Conservation (phyloP, 2,329 filamentous ascomycete genomes). For the Tolypocladium nubicola region DNA sequence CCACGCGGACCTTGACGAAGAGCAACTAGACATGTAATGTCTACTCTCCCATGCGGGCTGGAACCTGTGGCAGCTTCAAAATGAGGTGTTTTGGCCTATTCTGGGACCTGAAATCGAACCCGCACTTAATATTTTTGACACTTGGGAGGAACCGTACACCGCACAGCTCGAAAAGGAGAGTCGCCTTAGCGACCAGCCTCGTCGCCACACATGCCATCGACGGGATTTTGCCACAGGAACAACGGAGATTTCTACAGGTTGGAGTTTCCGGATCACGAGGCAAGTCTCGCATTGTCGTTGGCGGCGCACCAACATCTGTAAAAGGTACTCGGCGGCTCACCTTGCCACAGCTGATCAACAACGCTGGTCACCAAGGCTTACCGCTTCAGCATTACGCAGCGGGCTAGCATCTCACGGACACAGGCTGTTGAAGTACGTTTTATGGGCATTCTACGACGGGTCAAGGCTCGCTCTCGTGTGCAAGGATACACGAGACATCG, state of each 20-base stretch:
- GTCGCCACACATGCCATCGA: not conserved
- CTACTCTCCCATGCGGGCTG: not conserved
- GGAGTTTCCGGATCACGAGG: not conserved
- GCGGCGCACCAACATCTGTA: not conserved
- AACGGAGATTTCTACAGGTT: not conserved
- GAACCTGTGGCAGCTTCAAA: not conserved
- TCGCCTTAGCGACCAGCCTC: not conserved
- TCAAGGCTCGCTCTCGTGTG: not conserved
- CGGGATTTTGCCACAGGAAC: not conserved
- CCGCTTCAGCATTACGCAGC: not conserved
- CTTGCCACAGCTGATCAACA: not conserved
- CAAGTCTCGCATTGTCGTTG: not conserved
- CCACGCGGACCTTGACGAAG: slow-evolving; percentile 11
- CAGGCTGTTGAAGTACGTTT: not conserved
- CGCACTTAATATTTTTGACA: not conserved
- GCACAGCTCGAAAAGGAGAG: not conserved
- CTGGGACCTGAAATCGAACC: not conserved
- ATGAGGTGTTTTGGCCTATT: not conserved
- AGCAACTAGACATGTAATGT: slow-evolving; percentile 14
- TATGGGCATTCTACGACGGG: not conserved
- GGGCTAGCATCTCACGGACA: not conserved
- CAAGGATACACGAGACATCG: not conserved
- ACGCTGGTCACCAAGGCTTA: not conserved
- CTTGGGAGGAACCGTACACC: not conserved
- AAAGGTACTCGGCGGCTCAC: not conserved